Evolutionary conservation across 257 asterid genomes (phyloP), one percentile per base, ranked within the genome.

Genomic region (Scutellaria barbata): DNA sequence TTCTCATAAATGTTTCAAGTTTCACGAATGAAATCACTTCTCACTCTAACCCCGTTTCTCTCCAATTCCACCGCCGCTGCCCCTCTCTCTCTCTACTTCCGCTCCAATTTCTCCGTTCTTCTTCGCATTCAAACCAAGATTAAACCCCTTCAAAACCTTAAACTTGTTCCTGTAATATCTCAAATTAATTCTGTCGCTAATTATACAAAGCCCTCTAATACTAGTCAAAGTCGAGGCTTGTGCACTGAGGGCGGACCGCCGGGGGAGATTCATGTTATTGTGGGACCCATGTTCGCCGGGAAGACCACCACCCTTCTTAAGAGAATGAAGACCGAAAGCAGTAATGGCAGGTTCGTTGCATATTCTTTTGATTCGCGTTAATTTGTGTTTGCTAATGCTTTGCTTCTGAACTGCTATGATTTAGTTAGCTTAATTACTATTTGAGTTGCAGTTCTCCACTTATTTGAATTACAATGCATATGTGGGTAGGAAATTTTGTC

Each of bases 221-320:
- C 56, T 46, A 25, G 62, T 68, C 86, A 64, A 77, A 76, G 55
- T 75, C 82, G 81, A 55, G 80, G 77, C 66, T 76, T 82, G 57
- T 77, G 74, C 71, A 45, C 78, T 53, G 83, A 72, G 47, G 66
- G 64, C 17, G 63, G 75, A 42, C 42, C 48, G 53, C 80, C 92
- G 1, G 99, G 99, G 51, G 95, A 95, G 83, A 83, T 95, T 85
- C 97, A 90, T 72, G 87, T 88, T 33, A 92, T 92, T 52, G 89
- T 95, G 81, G 99, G 99, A 5, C 97, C 99, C 82, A 95, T 95
- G 99, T 95, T 95, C 76, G 90, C 99, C 40, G 99, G 99, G 6
- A 95, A 95, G 78, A 92, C 96, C 51, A 89, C 99, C 78, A 95
- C 99, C 42, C 90, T 95, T 59, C 87, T 95, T 20, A 83, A 79